These are phyloP conservation scores for Globisporangium irregulare DNA, from an alignment of 352 stramenopile genomes.

Conservation along the genomic window DNA sequence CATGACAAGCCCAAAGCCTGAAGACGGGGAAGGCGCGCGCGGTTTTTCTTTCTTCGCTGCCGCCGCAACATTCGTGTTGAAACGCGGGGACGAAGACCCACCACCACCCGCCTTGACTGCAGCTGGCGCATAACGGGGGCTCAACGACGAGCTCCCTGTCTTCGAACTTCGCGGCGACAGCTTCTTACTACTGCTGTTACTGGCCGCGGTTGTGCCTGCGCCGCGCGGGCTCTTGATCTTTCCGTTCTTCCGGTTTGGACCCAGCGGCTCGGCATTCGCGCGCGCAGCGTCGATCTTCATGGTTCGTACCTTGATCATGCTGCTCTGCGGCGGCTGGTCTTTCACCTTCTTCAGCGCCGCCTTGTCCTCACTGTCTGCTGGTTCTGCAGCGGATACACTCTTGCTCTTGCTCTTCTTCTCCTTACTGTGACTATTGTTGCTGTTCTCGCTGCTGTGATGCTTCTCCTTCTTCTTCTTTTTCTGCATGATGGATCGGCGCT, in stretches of 20 bases:
- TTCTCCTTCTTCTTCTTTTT: constrained; percentile 23
- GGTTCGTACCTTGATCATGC: not conserved
- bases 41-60: constrained; percentile 8
- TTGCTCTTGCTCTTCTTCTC: constrained; percentile 13
- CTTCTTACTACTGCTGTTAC: constrained; percentile 1
- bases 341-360: not conserved
- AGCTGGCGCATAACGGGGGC: not conserved
- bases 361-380: not conserved
- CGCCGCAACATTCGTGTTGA: not conserved
- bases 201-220: not conserved
- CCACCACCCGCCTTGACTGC: not conserved
- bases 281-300: constrained; percentile 12
- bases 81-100: not conserved
- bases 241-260: constrained; percentile 18
- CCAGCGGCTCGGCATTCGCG: constrained; percentile 1
- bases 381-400: constrained; percentile 6
- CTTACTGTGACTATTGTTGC: not conserved
- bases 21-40: not conserved
- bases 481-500: constrained; percentile 25
- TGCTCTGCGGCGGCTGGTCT: not conserved
- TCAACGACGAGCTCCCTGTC: not conserved
- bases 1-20: constrained; percentile 5
- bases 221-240: constrained; percentile 9
- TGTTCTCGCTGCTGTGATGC: constrained; percentile 6
- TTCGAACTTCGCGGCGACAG: not conserved